A percentile compares a stretch with the other conserved stretches of the same genome.
Conservation (phyloP, 805 yeast genomes). For the Yueomyces sinensis region DNA sequence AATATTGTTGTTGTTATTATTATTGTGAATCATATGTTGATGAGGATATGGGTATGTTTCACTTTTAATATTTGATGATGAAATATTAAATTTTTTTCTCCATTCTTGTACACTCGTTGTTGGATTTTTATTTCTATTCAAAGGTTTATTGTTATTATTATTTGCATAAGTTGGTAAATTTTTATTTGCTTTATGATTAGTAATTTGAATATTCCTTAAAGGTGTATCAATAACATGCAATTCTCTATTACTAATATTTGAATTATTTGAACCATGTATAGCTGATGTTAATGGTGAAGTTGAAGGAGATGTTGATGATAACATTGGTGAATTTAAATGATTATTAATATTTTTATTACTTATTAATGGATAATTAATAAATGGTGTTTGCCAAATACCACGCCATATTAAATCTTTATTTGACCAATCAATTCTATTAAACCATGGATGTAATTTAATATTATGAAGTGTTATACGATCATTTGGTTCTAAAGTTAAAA, state of each 20-base stretch:
- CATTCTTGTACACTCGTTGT: slow-evolving; percentile 26
- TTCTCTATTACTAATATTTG: slow-evolving; percentile 11
- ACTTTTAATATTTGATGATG: slow-evolving; percentile 2
- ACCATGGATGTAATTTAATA: slow-evolving; percentile 62
- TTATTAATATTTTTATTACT: slow-evolving; percentile 14
- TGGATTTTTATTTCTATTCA: slow-evolving; percentile 15
- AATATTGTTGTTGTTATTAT: too few relatives aligned
- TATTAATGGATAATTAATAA: neutral
- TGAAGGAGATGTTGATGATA: slow-evolving; percentile 5
- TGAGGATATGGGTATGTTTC: too few relatives aligned
- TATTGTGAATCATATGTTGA: neutral
- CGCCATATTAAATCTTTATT: slow-evolving; percentile 61
- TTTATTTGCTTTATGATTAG: slow-evolving; percentile 18
- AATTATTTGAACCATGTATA: slow-evolving; percentile 2
- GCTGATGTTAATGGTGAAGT: slow-evolving; percentile 1
- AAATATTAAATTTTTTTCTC: slow-evolving; percentile 23
- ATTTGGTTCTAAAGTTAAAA: slow-evolving; percentile 61
- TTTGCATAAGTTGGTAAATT: neutral
- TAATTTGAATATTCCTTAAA: slow-evolving; percentile 15
- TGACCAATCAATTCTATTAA: slow-evolving; percentile 51
- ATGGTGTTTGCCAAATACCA: slow-evolving; percentile 48
- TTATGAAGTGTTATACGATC: slow-evolving; percentile 43
- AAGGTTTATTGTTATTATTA: slow-evolving; percentile 11
- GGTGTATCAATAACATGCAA: slow-evolving; percentile 20
- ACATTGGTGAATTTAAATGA: neutral